phyloP scores from a whole-genome alignment of 345 rosid genomes.

The Hypericum perforatum region DNA sequence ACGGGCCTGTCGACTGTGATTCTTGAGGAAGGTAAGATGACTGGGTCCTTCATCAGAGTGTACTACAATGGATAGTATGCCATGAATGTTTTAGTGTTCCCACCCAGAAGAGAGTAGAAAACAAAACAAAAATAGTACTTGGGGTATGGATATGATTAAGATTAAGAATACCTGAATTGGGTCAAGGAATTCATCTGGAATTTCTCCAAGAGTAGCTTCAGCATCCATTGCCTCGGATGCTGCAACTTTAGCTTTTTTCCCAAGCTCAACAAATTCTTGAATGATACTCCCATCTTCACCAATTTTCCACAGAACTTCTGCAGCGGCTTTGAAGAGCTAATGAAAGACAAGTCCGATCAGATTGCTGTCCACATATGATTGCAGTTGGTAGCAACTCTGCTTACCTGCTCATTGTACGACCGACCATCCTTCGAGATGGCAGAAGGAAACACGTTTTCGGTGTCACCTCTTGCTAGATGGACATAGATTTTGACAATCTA shows the following conservation, averaged over 20 bases:
- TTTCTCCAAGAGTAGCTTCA: conserved; percentile 90
- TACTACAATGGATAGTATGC: conserved; percentile 31
- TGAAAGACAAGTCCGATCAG: conserved; percentile 10
- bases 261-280: conserved; percentile 68
- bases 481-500: conserved; percentile 88
- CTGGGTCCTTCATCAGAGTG: conserved; percentile 97
- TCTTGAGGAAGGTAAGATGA: conserved; percentile 85
- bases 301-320: conserved; percentile 66
- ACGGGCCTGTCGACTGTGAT: conserved; percentile 81
- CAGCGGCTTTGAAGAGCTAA: conserved; percentile 85
- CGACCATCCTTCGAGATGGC: conserved; percentile 96
- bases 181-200: conserved; percentile 98
- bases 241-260: conserved; percentile 74
- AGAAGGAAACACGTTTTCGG: conserved; percentile 61
- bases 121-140: conserved; percentile 1
- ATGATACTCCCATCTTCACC: conserved; percentile 69
- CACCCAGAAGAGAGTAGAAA: conserved; percentile 6
- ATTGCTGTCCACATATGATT: conserved; percentile 13
- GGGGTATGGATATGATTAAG: background rate
- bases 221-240: conserved; percentile 94
- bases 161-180: conserved; percentile 65
- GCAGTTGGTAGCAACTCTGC: background rate
- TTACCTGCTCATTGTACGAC: conserved; percentile 91
- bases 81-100: conserved; percentile 1
- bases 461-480: conserved; percentile 83